Evolutionary conservation across 257 asterid genomes (phyloP), one percentile per base, ranked within the genome.

Genomic region (Nicotiana tabacum): DNA sequence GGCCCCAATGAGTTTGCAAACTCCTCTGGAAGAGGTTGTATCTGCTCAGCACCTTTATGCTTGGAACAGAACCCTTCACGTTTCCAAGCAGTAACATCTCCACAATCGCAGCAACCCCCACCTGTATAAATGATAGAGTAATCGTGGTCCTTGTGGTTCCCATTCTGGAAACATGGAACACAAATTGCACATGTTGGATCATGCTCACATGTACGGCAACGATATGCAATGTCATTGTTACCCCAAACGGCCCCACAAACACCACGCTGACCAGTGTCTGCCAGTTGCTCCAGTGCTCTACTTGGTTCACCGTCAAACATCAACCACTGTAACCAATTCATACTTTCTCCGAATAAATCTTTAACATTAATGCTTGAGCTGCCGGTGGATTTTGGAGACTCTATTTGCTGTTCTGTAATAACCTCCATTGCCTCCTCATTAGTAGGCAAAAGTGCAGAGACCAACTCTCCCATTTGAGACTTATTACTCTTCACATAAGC

Each of bases 31-130:
- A 96, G 98, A 78, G 97, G 99, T 83, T 92, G 90, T 83, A 96
- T 89, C 91, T 93, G 94, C 86, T 94, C 98, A 0, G 93, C 89
- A 18, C 99, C 99, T 90, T 89, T 94, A 86, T 96, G 99, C 88
- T 89, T 90, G 5, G 93, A 93, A 90, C 99, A 96, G 90, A 96
- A 96, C 78, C 99, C 99, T 82, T 92, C 97, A 3, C 95, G 97
- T 87, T 94, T 94, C 99, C 99, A 96, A n/a, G 99, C 99, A 30
- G 98, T 94, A 81, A 89, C 81, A 93, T 96, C 99, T 82, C 99
- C 99, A 90, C 99, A 96, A 83, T 96, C 99, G 85, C 99, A 96
- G 90, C 99, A 96, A 80, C 99, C 99, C 11, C 98, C 97, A 80
- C 96, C 95, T 8, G 99, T 96, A 85, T 92, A 94, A 72, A 94